These are phyloP conservation scores for Solanum appendiculatum DNA, from an alignment of 257 asterid genomes.

Conservation along the genomic window DNA sequence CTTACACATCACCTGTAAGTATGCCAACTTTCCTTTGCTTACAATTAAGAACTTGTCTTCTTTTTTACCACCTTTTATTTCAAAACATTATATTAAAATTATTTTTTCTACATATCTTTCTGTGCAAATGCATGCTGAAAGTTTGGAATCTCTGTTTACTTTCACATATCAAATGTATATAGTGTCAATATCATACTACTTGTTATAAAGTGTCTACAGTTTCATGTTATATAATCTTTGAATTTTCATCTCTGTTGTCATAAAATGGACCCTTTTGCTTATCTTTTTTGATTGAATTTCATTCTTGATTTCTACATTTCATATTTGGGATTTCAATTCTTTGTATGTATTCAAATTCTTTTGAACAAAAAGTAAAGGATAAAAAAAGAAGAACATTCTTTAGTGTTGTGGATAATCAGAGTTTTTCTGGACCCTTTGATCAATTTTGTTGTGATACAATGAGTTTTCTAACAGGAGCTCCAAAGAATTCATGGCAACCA, in stretches of 20 bases:
- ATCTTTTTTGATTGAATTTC: not conserved
- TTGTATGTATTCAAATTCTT: constrained; percentile 7
- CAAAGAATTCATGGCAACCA: constrained; percentile 77
- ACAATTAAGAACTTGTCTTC: constrained; percentile 44
- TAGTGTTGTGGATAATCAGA: not conserved
- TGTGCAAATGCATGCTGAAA: constrained; percentile 34
- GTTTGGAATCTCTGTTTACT: constrained; percentile 48
- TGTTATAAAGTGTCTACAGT: not conserved
- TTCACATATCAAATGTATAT: not conserved
- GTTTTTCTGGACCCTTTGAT: not conserved
- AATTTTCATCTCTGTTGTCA: not conserved
- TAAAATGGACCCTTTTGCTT: not conserved
- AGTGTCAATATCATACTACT: not conserved
- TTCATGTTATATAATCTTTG: constrained; percentile 9
- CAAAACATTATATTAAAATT: not conserved
- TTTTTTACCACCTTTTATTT: constrained; percentile 18
- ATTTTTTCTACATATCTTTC: constrained; percentile 8
- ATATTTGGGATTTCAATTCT: not conserved
- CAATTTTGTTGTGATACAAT: constrained; percentile 14
- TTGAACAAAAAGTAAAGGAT: not conserved
- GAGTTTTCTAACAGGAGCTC: constrained; percentile 76
- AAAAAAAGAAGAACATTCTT: not conserved
- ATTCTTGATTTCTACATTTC: not conserved
- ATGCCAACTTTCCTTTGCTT: constrained; percentile 75
- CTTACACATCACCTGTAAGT: constrained; percentile 37